These are phyloP conservation scores for Ogataea saltuana DNA, from an alignment of 805 yeast genomes.

Conservation along the genomic window DNA sequence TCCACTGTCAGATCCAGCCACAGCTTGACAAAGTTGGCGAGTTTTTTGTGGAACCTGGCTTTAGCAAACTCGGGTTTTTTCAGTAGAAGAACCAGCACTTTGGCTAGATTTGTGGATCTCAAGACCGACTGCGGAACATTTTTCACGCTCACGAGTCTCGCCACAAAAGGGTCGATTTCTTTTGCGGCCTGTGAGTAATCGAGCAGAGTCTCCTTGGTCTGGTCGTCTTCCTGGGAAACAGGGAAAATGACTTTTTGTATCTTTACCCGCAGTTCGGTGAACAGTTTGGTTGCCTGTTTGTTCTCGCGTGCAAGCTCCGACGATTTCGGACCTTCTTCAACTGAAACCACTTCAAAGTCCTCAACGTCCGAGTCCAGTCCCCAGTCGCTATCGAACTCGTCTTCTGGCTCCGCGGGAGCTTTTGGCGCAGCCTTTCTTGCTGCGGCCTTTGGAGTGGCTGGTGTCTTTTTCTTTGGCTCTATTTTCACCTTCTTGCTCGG, in stretches of 20 bases:
- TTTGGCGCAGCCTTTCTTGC: slow-evolving; percentile 20
- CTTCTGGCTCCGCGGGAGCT: slow-evolving; percentile 13
- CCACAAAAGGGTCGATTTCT: slow-evolving; percentile 26
- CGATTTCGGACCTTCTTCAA: slow-evolving; percentile 24
- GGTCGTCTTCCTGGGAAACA: too few species aligned
- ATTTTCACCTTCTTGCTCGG: slow-evolving; percentile 18
- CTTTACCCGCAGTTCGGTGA: slow-evolving; percentile 26
- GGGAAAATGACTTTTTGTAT: slow-evolving; percentile 30
- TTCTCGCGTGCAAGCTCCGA: slow-evolving; percentile 26
- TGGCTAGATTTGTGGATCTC: slow-evolving; percentile 34
- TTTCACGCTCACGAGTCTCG: slow-evolving; percentile 24
- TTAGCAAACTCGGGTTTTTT: slow-evolving; percentile 38
- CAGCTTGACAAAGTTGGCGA: slow-evolving; percentile 23
- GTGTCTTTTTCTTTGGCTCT: slow-evolving; percentile 10
- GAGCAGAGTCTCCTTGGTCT: slow-evolving; percentile 10
- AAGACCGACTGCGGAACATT: slow-evolving; percentile 34
- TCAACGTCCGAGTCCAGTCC: slow-evolving; percentile 28
- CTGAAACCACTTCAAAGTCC: slow-evolving; percentile 19
- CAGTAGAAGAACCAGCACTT: slow-evolving; percentile 35
- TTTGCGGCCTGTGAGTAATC: slow-evolving; percentile 26
- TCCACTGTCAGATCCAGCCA: slow-evolving; percentile 32
- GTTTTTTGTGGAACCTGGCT: slow-evolving; percentile 19
- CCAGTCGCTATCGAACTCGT: slow-evolving; percentile 32
- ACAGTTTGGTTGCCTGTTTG: slow-evolving; percentile 21
- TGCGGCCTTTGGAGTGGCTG: slow-evolving; percentile 32